Percentiles rank a stretch among this genome's conserved stretches.
Conservation (phyloP, 495 filamentous ascomycete genomes). For the Rhypophila decipiens region DNA sequence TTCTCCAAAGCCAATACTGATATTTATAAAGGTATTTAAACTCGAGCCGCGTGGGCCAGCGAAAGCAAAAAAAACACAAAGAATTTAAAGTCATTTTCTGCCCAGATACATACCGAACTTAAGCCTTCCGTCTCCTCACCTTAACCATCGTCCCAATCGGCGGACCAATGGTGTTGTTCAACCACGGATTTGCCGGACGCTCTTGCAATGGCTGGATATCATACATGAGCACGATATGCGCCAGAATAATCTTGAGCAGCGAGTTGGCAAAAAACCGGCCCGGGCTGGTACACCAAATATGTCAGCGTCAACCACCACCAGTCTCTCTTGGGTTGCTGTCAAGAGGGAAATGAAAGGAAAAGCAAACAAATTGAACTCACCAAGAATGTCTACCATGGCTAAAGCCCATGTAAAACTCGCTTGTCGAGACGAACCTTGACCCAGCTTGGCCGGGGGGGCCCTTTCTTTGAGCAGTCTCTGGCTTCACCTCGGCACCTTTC, state of each 20-base stretch:
- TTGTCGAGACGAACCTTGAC: conserved; percentile 25
- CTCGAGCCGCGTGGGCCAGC: too few relatives aligned
- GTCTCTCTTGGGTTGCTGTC: background rate
- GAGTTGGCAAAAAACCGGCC: conserved; percentile 38
- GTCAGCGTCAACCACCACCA: background rate
- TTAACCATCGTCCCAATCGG: conserved; percentile 2
- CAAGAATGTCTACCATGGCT: conserved; percentile 36
- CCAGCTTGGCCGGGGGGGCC: conserved; percentile 7
- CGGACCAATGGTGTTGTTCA: conserved; percentile 9
- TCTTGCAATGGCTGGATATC: conserved; percentile 25
- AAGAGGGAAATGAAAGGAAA: background rate
- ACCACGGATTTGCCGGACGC: conserved; percentile 5
- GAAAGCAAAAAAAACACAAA: too few relatives aligned
- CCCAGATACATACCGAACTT: too few relatives aligned
- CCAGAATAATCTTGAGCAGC: conserved; percentile 36
- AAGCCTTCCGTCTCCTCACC: conserved; percentile 4
- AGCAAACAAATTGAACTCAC: conserved; percentile 12
- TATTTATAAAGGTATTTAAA: too few relatives aligned
- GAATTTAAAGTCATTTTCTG: too few relatives aligned
- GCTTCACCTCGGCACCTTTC: too few relatives aligned
- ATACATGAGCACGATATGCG: conserved; percentile 33
- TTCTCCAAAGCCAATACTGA: too few relatives aligned
- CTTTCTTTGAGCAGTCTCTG: too few relatives aligned
- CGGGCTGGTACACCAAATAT: conserved; percentile 11
- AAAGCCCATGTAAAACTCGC: conserved; percentile 29